phyloP scores from a whole-genome alignment of 441 rosid species.

The Populus tomentosa region DNA sequence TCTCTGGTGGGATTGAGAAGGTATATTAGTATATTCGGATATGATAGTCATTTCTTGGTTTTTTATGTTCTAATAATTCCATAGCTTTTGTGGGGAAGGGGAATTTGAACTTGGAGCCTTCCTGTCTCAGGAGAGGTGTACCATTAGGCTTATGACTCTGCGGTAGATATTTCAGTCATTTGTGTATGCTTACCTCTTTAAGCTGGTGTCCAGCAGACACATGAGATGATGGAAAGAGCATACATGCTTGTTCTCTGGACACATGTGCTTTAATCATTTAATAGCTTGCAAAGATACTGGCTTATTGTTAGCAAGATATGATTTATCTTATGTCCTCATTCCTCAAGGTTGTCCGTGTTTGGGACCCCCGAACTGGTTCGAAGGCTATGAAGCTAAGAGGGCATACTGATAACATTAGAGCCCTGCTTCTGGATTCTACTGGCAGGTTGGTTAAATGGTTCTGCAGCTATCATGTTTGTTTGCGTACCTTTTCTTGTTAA shows the following conservation, averaged over 20 bases:
- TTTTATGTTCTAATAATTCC: not conserved
- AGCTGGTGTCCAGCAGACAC: not conserved
- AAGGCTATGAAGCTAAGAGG: conserved; percentile 97
- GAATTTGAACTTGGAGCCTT: conserved; percentile 3
- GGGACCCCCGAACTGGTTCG: conserved; percentile 98
- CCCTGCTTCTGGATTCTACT: conserved; percentile 85
- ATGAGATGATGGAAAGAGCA: not conserved
- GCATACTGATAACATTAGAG: conserved; percentile 94
- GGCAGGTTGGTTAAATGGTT: conserved; percentile 60
- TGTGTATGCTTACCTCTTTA: not conserved
- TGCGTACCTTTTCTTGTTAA: not conserved
- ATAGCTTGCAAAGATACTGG: not conserved
- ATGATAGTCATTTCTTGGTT: not conserved
- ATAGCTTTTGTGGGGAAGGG: not conserved
- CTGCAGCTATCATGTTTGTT: not conserved
- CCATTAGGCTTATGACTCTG: not conserved
- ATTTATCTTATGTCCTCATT: conserved; percentile 15
- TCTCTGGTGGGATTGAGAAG: conserved; percentile 99
- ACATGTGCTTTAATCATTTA: not conserved
- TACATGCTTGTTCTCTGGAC: not conserved
- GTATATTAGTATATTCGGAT: conserved; percentile 27
- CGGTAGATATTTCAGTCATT: not conserved
- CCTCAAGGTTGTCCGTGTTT: conserved; percentile 89
- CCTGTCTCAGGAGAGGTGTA: not conserved
- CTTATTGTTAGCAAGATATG: not conserved